phyloP scores from a whole-genome alignment of 2,329 filamentous ascomycete genomes.

The Elsinoe necatrix region DNA sequence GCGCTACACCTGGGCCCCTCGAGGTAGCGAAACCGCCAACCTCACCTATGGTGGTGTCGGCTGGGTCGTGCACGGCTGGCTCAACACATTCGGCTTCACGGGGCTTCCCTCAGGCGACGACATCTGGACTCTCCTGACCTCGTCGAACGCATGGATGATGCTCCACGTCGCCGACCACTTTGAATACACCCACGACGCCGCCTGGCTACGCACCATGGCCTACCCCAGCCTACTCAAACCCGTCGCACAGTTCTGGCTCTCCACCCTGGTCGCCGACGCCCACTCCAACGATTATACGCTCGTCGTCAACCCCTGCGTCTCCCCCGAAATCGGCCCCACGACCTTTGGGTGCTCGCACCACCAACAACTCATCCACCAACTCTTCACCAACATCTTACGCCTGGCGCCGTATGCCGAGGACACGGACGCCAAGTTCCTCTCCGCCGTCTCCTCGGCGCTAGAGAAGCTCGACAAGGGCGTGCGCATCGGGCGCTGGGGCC shows the following conservation, averaged over 20 bases:
- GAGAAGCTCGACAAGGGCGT: conserved; percentile 44
- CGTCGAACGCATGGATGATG: conserved; percentile 51
- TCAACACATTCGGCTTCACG: conserved; percentile 52
- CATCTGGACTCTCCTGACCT: conserved; percentile 38
- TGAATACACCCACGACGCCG: conserved; percentile 42
- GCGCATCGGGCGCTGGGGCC: conserved; percentile 37
- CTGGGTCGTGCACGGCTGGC: conserved; percentile 50
- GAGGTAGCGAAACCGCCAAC: conserved; percentile 45
- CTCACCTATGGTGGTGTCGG: conserved; percentile 48
- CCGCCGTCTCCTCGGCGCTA: conserved; percentile 36
- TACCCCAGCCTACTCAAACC: conserved; percentile 47
- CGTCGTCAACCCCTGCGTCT: conserved; percentile 51
- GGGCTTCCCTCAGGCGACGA: conserved; percentile 40
- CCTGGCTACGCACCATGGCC: conserved; percentile 39
- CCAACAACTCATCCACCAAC: conserved; percentile 42
- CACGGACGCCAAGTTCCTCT: conserved; percentile 28
- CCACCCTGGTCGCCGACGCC: conserved; percentile 43
- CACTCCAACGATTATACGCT: conserved; percentile 45
- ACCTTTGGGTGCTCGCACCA: conserved; percentile 49
- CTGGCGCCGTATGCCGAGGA: conserved; percentile 22
- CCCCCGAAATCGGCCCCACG: conserved; percentile 46
- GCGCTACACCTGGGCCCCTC: conserved; percentile 44
- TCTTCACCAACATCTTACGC: conserved; percentile 29
- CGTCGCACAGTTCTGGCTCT: conserved; percentile 49
- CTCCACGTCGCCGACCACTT: conserved; percentile 52